Percentiles rank a stretch among this genome's conserved stretches.
phyloP scores from a whole-genome alignment of 78 protist genomes.

The Polysphondylium violaceum region DNA sequence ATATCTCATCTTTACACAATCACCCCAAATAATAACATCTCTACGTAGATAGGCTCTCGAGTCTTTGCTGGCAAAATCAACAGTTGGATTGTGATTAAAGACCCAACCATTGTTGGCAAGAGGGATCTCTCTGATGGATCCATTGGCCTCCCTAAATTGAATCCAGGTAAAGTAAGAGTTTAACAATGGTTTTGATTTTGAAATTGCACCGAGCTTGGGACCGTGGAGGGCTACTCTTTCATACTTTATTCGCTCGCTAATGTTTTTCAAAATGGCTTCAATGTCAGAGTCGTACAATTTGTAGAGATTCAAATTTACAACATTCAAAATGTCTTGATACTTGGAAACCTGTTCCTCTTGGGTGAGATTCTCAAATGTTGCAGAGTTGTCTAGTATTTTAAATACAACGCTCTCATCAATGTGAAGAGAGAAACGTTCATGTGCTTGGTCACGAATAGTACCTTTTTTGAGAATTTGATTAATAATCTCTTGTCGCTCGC shows the following conservation, averaged over 20 bases:
- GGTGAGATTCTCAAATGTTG: constrained; percentile 11
- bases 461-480: constrained; percentile 47
- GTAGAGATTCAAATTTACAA: constrained; percentile 54
- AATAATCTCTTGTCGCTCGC: constrained; percentile 17
- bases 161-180: constrained; percentile 38
- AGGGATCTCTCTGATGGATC: constrained; percentile 33
- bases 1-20: constrained; percentile 94
- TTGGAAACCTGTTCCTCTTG: constrained; percentile 27
- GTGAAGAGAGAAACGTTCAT: constrained; percentile 43
- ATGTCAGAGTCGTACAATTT: constrained; percentile 62
- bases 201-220: constrained; percentile 25
- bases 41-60: constrained; percentile 88
- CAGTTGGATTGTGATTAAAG: constrained; percentile 73
- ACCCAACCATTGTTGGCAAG: constrained; percentile 93
- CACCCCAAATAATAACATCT: constrained; percentile 97
- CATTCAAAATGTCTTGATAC: constrained; percentile 46
- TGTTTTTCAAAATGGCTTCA: constrained; percentile 38
- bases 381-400: constrained; percentile 11
- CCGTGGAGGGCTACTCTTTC: constrained; percentile 73
- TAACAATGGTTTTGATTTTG: constrained; percentile 25
- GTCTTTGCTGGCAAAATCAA: constrained; percentile 83
- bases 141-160: not conserved
- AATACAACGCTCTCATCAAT: constrained; percentile 9
- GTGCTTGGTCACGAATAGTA: constrained; percentile 3
- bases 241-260: constrained; percentile 57